Conservation (phyloP, 176 grass and related monocot species). For the Carex kokanica region DNA sequence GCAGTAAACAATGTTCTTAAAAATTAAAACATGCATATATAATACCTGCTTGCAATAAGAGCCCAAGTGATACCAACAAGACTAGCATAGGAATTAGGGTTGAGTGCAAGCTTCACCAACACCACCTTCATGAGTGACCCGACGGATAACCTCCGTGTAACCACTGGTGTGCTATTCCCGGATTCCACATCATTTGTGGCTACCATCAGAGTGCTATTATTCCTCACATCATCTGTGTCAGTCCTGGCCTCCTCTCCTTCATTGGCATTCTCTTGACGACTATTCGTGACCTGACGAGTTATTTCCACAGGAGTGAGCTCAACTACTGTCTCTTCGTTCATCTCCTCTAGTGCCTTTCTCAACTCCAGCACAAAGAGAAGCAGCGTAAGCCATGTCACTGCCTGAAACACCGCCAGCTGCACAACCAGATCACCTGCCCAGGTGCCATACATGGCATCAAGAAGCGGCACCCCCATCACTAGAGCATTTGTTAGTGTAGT, state of each 20-base stretch:
- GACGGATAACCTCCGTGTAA: too few relatives aligned
- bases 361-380: slow-evolving; percentile 33
- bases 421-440: slow-evolving; percentile 42
- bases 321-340: not conserved
- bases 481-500: not conserved
- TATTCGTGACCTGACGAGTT: too few relatives aligned
- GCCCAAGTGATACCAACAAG: slow-evolving; percentile 73
- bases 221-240: not conserved
- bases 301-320: too few relatives aligned
- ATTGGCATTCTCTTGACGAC: not conserved
- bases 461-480: not conserved
- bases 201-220: not conserved
- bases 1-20: too few relatives aligned
- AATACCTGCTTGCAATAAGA: slow-evolving; percentile 56
- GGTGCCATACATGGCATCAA: slow-evolving; percentile 29
- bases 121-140: slow-evolving; percentile 42
- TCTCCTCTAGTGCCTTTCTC: not conserved
- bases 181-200: slow-evolving; percentile 28
- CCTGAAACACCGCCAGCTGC: slow-evolving; percentile 29
- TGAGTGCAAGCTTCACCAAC: slow-evolving; percentile 52
- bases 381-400: not conserved
- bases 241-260: not conserved
- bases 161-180: not conserved
- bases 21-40: too few relatives aligned
- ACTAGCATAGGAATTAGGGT: slow-evolving; percentile 69